A percentile compares a stretch with the other conserved stretches of the same genome.
Evolutionary conservation across 2,329 filamentous ascomycete species (phyloP).

Genomic region (Colletotrichum zoysiae): DNA sequence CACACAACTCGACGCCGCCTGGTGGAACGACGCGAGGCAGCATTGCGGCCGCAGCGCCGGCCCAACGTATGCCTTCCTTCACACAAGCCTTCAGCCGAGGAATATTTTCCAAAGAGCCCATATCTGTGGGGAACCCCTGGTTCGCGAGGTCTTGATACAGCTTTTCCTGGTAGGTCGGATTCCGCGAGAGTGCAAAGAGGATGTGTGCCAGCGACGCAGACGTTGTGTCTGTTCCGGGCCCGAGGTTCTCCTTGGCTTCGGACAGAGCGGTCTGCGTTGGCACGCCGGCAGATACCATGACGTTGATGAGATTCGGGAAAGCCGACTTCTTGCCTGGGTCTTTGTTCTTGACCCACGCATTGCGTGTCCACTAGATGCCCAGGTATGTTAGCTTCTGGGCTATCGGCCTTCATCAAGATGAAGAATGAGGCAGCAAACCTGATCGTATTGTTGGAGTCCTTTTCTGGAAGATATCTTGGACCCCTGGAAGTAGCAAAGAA

Average conservation of each 20-base stretch:
- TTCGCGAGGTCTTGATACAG: slow-evolving; percentile 44
- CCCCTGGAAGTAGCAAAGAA: neutral
- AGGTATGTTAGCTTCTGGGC: too few species aligned
- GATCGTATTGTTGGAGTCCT: slow-evolving; percentile 14
- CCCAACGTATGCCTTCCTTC: slow-evolving; percentile 46
- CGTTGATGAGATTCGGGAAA: slow-evolving; percentile 43
- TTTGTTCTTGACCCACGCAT: slow-evolving; percentile 4
- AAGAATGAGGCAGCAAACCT: neutral
- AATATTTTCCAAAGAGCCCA: slow-evolving; percentile 45
- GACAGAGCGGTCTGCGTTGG: slow-evolving; percentile 46
- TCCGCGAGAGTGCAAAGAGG: slow-evolving; percentile 47
- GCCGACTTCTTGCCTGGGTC: slow-evolving; percentile 8
- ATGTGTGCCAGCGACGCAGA: slow-evolving; percentile 49
- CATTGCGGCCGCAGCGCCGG: slow-evolving; percentile 47
- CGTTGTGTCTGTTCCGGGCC: slow-evolving; percentile 49
- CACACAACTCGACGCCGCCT: slow-evolving; percentile 45
- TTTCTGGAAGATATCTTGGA: neutral
- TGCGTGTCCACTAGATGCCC: neutral
- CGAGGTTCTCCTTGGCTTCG: slow-evolving; percentile 49
- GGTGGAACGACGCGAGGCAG: slow-evolving; percentile 45
- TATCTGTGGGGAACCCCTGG: slow-evolving; percentile 44
- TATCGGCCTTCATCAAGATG: too few species aligned
- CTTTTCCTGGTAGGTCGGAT: slow-evolving; percentile 45
- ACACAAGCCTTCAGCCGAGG: slow-evolving; percentile 44
- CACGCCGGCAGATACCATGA: slow-evolving; percentile 43